These are phyloP conservation scores for Trichophyton mentagrophytes DNA, from an alignment of 2,329 filamentous ascomycete genomes.

Conservation along the genomic window DNA sequence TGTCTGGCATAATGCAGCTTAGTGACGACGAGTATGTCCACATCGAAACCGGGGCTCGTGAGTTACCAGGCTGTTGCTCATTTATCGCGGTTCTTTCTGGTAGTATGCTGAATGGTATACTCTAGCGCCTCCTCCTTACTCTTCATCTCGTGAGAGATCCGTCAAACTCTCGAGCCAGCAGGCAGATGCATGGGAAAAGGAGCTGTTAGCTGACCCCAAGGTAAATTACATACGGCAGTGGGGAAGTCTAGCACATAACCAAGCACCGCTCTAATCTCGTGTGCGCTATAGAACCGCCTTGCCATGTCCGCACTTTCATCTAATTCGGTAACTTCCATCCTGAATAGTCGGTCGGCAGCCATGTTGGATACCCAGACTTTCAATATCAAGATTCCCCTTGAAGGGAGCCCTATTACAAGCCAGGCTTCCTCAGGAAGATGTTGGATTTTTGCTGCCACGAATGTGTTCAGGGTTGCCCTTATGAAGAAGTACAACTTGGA, in stretches of 20 bases:
- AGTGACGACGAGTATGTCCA: not conserved
- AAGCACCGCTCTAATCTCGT: not conserved
- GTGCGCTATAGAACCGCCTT: conserved; percentile 46
- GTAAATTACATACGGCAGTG: conserved; percentile 8
- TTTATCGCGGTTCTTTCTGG: not conserved
- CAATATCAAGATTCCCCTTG: conserved; percentile 69
- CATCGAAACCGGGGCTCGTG: not conserved
- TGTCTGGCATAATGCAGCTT: not conserved
- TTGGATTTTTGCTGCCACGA: conserved; percentile 88
- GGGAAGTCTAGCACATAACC: not conserved
- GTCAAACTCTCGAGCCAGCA: conserved; percentile 15
- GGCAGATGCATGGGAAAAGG: conserved; percentile 18
- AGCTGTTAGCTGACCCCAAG: conserved; percentile 19
- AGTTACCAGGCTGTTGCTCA: not conserved
- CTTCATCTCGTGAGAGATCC: conserved; percentile 9
- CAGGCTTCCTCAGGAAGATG: conserved; percentile 71
- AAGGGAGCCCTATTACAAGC: conserved; percentile 74
- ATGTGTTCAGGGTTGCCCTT: conserved; percentile 76
- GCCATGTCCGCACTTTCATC: conserved; percentile 60
- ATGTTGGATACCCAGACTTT: conserved; percentile 66
- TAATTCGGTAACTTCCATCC: conserved; percentile 52
- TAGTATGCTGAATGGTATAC: not conserved
- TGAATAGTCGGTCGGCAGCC: conserved; percentile 50
- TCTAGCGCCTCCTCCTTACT: not conserved
- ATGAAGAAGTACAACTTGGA: conserved; percentile 71